phyloP scores from a whole-genome alignment of 805 yeast species.

The Nakazawaea ernobii region DNA sequence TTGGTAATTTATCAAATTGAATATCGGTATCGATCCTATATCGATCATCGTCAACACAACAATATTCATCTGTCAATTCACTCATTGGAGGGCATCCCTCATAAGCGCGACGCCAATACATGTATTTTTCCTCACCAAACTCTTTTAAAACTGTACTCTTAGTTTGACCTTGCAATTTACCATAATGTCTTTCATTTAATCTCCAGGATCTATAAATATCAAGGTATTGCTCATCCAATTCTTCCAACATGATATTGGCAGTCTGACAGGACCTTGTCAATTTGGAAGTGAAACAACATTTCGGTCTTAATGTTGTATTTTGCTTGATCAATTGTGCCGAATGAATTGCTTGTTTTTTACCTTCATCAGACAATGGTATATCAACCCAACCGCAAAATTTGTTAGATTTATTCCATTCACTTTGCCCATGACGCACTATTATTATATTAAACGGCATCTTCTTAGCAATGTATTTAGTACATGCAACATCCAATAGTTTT shows the following conservation, averaged over 20 bases:
- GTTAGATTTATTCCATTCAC: slow-evolving; percentile 71
- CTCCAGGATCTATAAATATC: slow-evolving; percentile 69
- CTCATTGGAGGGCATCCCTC: slow-evolving; percentile 62
- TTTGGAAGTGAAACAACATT: slow-evolving; percentile 64
- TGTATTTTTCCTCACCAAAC: slow-evolving; percentile 70
- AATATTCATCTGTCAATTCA: slow-evolving; percentile 31
- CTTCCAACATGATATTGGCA: slow-evolving; percentile 56
- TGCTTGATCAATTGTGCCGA: slow-evolving; percentile 57
- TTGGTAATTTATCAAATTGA: slow-evolving; percentile 50
- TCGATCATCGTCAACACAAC: slow-evolving; percentile 32
- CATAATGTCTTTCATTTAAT: slow-evolving; percentile 80
- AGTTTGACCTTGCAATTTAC: slow-evolving; percentile 72
- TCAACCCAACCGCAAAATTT: slow-evolving; percentile 87
- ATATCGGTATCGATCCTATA: slow-evolving; percentile 37
- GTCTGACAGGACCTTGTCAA: slow-evolving; percentile 73
- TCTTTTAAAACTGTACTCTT: slow-evolving; percentile 59
- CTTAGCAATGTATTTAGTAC: neutral
- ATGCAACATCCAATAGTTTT: no score
- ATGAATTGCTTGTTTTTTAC: slow-evolving; percentile 59
- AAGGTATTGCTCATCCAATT: slow-evolving; percentile 42
- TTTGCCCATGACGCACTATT: slow-evolving; percentile 77
- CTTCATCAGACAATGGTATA: slow-evolving; percentile 60
- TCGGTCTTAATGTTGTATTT: slow-evolving; percentile 39
- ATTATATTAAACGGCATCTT: slow-evolving; percentile 31
- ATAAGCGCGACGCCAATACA: slow-evolving; percentile 75